phyloP scores from a whole-genome alignment of 2,329 filamentous ascomycete species.

The Acrocalymma vagum region DNA sequence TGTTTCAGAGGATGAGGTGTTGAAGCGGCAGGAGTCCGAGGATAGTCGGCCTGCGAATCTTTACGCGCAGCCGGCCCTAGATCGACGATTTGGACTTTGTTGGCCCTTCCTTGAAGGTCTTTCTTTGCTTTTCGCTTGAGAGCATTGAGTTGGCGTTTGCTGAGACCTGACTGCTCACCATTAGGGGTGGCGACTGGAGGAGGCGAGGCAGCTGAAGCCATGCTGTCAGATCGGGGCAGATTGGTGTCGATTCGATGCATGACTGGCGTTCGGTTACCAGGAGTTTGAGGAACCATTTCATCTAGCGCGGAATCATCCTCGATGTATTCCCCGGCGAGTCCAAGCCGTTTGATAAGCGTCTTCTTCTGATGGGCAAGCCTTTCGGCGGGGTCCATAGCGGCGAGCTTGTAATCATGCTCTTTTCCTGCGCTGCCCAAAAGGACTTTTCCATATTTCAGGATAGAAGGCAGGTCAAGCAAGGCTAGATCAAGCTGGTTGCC shows the following conservation, averaged over 20 bases:
- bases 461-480: conserved; percentile 77
- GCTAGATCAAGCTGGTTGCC: conserved; percentile 76
- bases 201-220: conserved; percentile 57
- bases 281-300: conserved; percentile 61
- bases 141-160: conserved; percentile 92
- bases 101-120: conserved; percentile 86
- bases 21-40: conserved; percentile 59
- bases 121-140: conserved; percentile 93
- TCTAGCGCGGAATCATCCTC: conserved; percentile 79
- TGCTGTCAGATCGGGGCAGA: conserved; percentile 54
- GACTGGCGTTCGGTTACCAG: conserved; percentile 42
- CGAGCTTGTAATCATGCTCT: conserved; percentile 84
- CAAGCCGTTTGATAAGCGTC: conserved; percentile 81
- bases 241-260: conserved; percentile 62
- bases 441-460: conserved; percentile 84
- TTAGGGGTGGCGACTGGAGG: conserved; percentile 51
- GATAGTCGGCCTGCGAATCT: conserved; percentile 67
- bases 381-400: conserved; percentile 80
- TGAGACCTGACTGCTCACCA: conserved; percentile 67
- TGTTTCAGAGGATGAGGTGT: conserved; percentile 66
- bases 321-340: conserved; percentile 82
- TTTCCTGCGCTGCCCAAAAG: conserved; percentile 82
- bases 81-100: conserved; percentile 90
- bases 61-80: conserved; percentile 73
- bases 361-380: conserved; percentile 90